These are phyloP conservation scores for Pugionium dolabratum DNA, from an alignment of 345 rosid genomes.

Conservation along the genomic window DNA sequence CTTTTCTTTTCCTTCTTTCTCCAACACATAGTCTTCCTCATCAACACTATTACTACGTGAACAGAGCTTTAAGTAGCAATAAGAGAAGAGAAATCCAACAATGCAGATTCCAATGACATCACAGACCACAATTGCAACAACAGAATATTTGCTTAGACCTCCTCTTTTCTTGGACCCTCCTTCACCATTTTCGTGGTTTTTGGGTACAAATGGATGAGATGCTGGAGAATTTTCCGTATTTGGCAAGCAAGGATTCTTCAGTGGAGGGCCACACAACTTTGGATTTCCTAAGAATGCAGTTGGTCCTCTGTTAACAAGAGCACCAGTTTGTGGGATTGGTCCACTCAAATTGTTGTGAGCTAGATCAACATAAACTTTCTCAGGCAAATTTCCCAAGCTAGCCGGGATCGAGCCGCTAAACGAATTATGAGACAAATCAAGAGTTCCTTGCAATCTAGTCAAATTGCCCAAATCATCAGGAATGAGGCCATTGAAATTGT, in stretches of 20 bases:
- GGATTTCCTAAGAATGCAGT: constrained; percentile 91
- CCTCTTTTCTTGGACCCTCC: constrained; percentile 49
- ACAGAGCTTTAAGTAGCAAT: constrained; percentile 68
- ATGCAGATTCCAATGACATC: constrained; percentile 92
- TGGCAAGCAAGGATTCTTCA: constrained; percentile 73
- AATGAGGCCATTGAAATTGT: constrained; percentile 62
- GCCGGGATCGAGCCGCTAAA: constrained; percentile 76
- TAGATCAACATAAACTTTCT: constrained; percentile 91
- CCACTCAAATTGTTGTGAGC: constrained; percentile 83
- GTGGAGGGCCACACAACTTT: constrained; percentile 85
- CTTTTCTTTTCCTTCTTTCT: constrained; percentile 62
- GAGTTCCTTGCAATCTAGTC: constrained; percentile 89
- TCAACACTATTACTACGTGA: constrained; percentile 45
- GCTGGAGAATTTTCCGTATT: constrained; percentile 49
- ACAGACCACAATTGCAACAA: constrained; percentile 66
- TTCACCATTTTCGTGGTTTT: constrained; percentile 40
- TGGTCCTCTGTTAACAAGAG: constrained; percentile 85
- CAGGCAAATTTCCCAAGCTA: constrained; percentile 81
- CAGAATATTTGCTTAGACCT: constrained; percentile 60
- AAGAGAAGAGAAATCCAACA: constrained; percentile 77
- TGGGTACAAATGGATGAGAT: constrained; percentile 64
- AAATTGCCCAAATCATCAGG: constrained; percentile 73
- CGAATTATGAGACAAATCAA: constrained; percentile 84
- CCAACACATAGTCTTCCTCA: constrained; percentile 55
- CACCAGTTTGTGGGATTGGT: constrained; percentile 89